A percentile compares a stretch with the other conserved stretches of the same genome.
These are phyloP conservation scores for Umbelopsis sp. DNA, from an alignment of 192 early-diverging fungal species.

Conservation along the genomic window DNA sequence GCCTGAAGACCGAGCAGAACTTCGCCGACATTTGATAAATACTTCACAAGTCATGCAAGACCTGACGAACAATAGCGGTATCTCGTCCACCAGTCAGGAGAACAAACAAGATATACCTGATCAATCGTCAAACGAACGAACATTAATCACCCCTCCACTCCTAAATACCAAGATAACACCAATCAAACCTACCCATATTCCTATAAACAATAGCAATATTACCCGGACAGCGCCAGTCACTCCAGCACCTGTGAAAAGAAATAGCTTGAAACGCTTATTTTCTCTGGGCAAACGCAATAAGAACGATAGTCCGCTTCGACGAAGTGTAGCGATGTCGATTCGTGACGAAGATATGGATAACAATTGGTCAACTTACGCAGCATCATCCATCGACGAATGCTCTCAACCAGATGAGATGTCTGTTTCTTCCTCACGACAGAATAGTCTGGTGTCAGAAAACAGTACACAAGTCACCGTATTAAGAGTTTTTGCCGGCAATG, in stretches of 20 bases:
- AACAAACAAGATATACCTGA: background rate
- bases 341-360: slow-evolving; percentile 9
- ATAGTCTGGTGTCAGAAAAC: slow-evolving; percentile 7
- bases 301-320: background rate
- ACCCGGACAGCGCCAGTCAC: background rate
- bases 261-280: background rate
- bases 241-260: background rate
- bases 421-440: background rate
- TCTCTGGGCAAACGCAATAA: background rate
- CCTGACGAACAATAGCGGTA: background rate
- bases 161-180: slow-evolving; percentile 6
- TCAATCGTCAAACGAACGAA: background rate
- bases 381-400: slow-evolving; percentile 9
- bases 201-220: background rate
- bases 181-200: slow-evolving; percentile 13
- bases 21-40: background rate
- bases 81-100: background rate
- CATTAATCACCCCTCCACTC: background rate
- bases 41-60: background rate
- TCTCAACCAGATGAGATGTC: slow-evolving; percentile 2
- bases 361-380: slow-evolving; percentile 6
- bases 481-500: slow-evolving; percentile 60
- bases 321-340: slow-evolving; percentile 4
- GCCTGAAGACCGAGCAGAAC: background rate
- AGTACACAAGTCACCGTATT: slow-evolving; percentile 48